Conservation (phyloP, 768 basidiomycete genomes). For the Boletus rubescentipes region DNA sequence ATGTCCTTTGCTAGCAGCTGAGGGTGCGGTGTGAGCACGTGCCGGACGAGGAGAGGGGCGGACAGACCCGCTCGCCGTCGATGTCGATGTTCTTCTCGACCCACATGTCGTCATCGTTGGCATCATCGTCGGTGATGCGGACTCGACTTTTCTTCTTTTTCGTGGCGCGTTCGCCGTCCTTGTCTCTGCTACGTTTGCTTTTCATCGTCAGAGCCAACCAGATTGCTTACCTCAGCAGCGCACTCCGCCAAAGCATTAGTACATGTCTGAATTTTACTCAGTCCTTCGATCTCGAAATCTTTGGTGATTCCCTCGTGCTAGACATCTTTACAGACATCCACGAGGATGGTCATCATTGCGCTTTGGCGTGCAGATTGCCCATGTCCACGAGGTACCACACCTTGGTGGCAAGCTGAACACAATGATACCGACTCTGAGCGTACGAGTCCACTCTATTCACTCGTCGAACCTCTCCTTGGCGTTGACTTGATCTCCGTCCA, state of each 20-base stretch:
- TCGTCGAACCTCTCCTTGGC: background rate
- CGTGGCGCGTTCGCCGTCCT: conserved; percentile 44
- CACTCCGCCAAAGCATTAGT: too few relatives aligned
- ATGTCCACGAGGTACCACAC: too few relatives aligned
- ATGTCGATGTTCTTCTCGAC: conserved; percentile 83
- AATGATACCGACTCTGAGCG: too few relatives aligned
- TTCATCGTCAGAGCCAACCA: conserved; percentile 22
- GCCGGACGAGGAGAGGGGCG: background rate
- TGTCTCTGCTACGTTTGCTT: conserved; percentile 34
- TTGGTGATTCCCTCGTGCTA: too few relatives aligned
- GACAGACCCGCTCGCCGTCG: conserved; percentile 70
- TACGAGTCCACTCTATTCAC: too few relatives aligned
- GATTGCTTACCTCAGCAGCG: background rate
- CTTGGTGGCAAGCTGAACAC: too few relatives aligned
- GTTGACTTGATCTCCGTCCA: background rate
- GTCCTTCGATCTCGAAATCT: too few relatives aligned
- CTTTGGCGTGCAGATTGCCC: too few relatives aligned
- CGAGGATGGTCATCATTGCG: too few relatives aligned
- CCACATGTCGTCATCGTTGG: conserved; percentile 77
- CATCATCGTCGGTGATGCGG: conserved; percentile 66
- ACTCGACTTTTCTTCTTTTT: conserved; percentile 54
- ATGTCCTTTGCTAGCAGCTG: conserved; percentile 72
- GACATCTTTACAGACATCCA: too few relatives aligned
- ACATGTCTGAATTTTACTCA: too few relatives aligned
- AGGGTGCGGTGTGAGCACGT: conserved; percentile 6